Evolutionary conservation across 139 green algal species (phyloP), one percentile per base, ranked within the genome.

Genomic region (Pseudopediastrum boryanum): DNA sequence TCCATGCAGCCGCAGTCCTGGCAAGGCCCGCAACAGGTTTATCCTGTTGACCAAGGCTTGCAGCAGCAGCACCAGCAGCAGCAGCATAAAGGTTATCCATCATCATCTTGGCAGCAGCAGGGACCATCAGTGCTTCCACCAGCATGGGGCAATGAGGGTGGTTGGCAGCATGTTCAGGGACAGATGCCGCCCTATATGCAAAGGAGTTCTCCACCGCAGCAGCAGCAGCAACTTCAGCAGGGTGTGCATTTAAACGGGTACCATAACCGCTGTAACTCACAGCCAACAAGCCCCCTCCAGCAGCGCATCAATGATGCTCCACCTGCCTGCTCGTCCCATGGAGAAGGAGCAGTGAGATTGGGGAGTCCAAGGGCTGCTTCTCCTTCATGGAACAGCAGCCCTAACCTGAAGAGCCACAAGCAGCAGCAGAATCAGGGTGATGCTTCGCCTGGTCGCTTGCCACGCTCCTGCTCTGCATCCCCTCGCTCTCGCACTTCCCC

Each of bases 341-440:
- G n/a, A n/a, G n/a, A n/a, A n/a, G n/a, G n/a, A n/a, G n/a, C n/a
- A n/a, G n/a, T n/a, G n/a, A n/a, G n/a, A n/a, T n/a, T n/a, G n/a
- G n/a, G n/a, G n/a, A n/a, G n/a, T n/a, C n/a, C n/a, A n/a, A n/a
- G n/a, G n/a, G n/a, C n/a, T n/a, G n/a, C n/a, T n/a, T n/a, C 58
- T 66, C 13, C 58, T 41, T 29, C 31, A 10, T 4, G 4, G 10
- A 66, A 23, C 31, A 5, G 36, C 31, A 36, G 58, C 25, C 25
- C 58, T 41, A 41, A n/a, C n/a, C 36, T 42, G n/a, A 66, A 29
- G 23, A n/a, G n/a, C n/a, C 12, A 29, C 36, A 39, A 41, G 58
- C 58, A 66, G 58, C 58, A 66, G 12, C 36, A 31, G 58, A 66
- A 31, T 23, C 58, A 66, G 21, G 58, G n/a, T 31, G 58, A 66